Evolutionary conservation across 495 filamentous ascomycete genomes (phyloP), one percentile per base, ranked within the genome.

Genomic region (Penicillium macrosclerotiorum): DNA sequence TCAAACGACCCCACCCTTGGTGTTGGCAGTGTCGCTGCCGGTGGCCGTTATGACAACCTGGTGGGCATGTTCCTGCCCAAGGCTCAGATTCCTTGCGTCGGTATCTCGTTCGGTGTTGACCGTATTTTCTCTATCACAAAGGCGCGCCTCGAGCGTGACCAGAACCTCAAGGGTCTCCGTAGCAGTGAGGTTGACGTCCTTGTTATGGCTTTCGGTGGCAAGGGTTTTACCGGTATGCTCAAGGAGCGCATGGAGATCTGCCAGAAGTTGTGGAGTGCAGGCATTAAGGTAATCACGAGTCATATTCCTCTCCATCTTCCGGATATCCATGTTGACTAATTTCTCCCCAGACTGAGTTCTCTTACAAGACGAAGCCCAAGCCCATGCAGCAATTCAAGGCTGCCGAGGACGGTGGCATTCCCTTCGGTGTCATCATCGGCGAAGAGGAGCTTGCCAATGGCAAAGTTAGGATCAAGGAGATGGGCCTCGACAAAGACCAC

Each of bases 81-180:
- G 71, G 73, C 74, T 1, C 83, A 89, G 58, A 88, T 95, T 27
- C 92, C 92, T 19, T 96, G 92, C 60, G 89, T 96, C 5, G 91
- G 92, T 49, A 87, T 96, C 51, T 95, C 89, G 8, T 95, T 96
- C 64, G 92, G 92, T 40, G 87, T 96, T 14, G 92, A 96, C 67
- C 85, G 91, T 39, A 96, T 97, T 55, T 96, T 95, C 70, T 88
- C 85, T 36, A 88, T 96, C 66, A 89, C 81, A 26, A 89, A 91
- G 67, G 83, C 86, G 8, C 78, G 82, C n/a, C 76, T 84, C 63
- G 80, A 78, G 52, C 74, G 76, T 37, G 78, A 85, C 52, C 75
- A 80, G 52, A 63, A 43, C 18, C 51, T 65, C 7, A 65, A 71
- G 18, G 53, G 60, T 11, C 62, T 84, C 30, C 81, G 84, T 37